phyloP scores from a whole-genome alignment of 371 early-diverging fungal genomes.

The Mortierella sp. region DNA sequence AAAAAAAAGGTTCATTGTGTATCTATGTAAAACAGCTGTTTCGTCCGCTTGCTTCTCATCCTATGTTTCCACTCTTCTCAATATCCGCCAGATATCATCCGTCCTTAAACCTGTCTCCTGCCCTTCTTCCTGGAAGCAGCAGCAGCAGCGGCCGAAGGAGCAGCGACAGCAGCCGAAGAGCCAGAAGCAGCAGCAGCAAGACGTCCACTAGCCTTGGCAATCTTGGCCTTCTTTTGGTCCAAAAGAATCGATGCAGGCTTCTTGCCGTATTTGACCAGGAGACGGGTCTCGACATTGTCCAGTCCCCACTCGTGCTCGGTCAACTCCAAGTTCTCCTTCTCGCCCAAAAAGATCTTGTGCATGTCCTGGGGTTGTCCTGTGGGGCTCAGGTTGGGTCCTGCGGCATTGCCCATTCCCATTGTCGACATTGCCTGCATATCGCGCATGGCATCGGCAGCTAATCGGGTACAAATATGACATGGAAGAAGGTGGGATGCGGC shows the following conservation, averaged over 20 bases:
- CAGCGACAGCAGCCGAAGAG: neutral
- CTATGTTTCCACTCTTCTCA: too few species aligned
- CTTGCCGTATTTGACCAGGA: constrained; percentile 86
- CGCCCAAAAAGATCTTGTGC: constrained; percentile 87
- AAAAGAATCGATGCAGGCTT: constrained; percentile 40
- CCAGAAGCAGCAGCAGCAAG: constrained; percentile 10
- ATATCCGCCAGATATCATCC: too few species aligned
- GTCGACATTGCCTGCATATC: constrained; percentile 92
- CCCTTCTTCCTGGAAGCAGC: constrained; percentile 46
- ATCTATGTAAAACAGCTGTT: constrained; percentile 1
- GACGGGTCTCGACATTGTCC: constrained; percentile 85
- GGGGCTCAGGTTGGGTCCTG: constrained; percentile 61
- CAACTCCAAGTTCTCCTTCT: constrained; percentile 90
- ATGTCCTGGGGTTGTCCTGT: constrained; percentile 84
- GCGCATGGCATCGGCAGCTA: constrained; percentile 89
- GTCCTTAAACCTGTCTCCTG: constrained; percentile 31
- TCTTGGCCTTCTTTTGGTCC: constrained; percentile 40
- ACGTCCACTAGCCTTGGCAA: neutral
- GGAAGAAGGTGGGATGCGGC: too few species aligned
- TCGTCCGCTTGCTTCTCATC: neutral
- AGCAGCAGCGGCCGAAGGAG: constrained; percentile 22
- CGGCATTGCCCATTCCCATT: constrained; percentile 77
- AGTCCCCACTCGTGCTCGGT: constrained; percentile 87
- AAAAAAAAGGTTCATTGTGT: neutral
- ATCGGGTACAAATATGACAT: too few species aligned